Conservation (phyloP, 495 filamentous ascomycete species). For the Neurospora sp. region DNA sequence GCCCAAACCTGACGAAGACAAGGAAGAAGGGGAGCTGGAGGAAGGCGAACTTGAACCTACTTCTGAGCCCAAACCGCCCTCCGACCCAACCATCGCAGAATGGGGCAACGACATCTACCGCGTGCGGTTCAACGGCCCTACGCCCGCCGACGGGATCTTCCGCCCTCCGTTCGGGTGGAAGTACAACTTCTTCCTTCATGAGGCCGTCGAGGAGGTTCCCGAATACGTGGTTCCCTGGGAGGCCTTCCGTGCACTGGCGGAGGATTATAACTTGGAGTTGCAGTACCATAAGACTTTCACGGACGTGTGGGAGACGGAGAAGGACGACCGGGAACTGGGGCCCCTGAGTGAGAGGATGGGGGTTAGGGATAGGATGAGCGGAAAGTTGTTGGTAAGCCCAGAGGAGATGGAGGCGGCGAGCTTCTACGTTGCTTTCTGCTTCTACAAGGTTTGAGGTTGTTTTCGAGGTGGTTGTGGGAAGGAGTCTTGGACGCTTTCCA, state of each 20-base stretch:
- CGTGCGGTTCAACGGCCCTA: constrained; percentile 73
- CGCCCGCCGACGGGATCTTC: constrained; percentile 73
- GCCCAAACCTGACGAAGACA: constrained; percentile 7
- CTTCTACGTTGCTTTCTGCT: constrained; percentile 89
- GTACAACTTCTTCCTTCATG: constrained; percentile 90
- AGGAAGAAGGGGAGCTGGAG: constrained; percentile 37
- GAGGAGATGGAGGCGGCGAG: constrained; percentile 86
- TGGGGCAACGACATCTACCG: constrained; percentile 93
- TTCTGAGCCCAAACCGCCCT: neutral
- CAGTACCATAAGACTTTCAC: constrained; percentile 82
- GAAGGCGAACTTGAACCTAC: constrained; percentile 28
- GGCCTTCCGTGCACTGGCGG: constrained; percentile 85
- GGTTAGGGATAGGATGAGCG: constrained; percentile 61
- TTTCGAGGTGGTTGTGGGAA: neutral
- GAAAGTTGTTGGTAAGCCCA: constrained; percentile 55
- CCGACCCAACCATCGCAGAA: constrained; percentile 37
- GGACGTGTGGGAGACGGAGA: constrained; percentile 86
- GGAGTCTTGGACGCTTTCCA: neutral
- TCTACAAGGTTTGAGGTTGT: constrained; percentile 67
- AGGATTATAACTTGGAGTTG: constrained; percentile 92
- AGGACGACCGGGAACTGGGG: constrained; percentile 67
- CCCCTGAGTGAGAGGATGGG: constrained; percentile 89
- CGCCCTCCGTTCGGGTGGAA: constrained; percentile 95
- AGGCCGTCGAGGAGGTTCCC: constrained; percentile 91
- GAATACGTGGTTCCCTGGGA: constrained; percentile 99